phyloP scores from a whole-genome alignment of 2,329 filamentous ascomycete genomes.

The Tolypocladium guangdongense region DNA sequence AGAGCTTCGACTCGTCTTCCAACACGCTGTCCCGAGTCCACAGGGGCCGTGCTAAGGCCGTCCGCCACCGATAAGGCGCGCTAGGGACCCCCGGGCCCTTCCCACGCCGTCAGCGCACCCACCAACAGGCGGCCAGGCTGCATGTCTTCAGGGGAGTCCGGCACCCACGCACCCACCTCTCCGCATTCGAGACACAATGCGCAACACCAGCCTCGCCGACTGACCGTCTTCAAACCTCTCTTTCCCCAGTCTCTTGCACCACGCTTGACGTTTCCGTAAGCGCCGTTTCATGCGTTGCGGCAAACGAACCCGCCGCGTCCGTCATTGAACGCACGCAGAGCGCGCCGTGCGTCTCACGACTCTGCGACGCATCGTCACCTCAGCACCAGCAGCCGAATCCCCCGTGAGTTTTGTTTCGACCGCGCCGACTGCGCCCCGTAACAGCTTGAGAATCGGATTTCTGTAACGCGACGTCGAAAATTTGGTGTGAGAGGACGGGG shows the following conservation, averaged over 20 bases:
- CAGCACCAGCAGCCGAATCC: neutral
- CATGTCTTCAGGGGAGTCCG: neutral
- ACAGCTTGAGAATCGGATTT: neutral
- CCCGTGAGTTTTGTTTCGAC: neutral
- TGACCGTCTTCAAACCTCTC: conserved; percentile 13
- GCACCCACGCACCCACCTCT: conserved; percentile 12
- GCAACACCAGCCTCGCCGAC: conserved; percentile 14
- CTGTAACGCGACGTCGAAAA: neutral
- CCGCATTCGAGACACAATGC: conserved; percentile 22
- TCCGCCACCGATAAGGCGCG: neutral
- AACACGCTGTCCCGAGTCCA: too few relatives aligned
- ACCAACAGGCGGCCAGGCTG: neutral
- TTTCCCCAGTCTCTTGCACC: neutral
- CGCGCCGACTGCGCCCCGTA: neutral
- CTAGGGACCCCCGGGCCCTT: neutral
- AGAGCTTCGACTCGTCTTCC: neutral
- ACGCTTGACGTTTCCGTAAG: neutral
- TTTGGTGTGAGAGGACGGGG: neutral
- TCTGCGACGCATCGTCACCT: too few relatives aligned
- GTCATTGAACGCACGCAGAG: neutral
- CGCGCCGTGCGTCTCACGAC: neutral
- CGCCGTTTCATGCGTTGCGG: conserved; percentile 1
- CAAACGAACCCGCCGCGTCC: neutral
- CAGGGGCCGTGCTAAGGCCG: too few relatives aligned
- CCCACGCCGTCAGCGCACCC: neutral